phyloP scores from a whole-genome alignment of 257 asterid species.

The Solanum corneliomulleri region DNA sequence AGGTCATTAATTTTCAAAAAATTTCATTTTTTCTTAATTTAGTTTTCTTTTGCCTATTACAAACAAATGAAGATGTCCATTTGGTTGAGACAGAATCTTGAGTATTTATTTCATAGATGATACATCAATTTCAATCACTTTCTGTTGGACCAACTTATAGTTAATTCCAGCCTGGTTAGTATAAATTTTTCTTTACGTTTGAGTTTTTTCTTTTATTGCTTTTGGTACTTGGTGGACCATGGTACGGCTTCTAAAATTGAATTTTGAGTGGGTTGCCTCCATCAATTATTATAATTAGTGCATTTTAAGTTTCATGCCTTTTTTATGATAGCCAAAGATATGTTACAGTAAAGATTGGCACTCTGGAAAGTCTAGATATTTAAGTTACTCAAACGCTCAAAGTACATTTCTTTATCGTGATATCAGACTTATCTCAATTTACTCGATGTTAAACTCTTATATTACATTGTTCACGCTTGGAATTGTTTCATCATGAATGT shows the following conservation, averaged over 20 bases:
- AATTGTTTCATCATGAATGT: neutral
- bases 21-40: neutral
- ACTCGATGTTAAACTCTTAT: neutral
- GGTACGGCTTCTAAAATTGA: neutral
- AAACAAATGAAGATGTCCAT: neutral
- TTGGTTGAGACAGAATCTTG: neutral
- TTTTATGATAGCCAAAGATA: neutral
- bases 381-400: neutral
- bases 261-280: neutral
- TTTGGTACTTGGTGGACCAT: neutral
- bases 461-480: neutral
- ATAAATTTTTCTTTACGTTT: neutral
- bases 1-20: neutral
- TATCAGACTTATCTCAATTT: neutral
- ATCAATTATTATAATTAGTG: neutral
- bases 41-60: neutral
- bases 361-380: neutral
- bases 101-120: neutral
- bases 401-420: neutral
- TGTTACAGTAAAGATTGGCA: neutral
- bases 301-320: neutral
- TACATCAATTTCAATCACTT: neutral
- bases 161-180: neutral
- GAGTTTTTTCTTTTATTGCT: neutral
- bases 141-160: neutral